phyloP scores from a whole-genome alignment of 2,329 filamentous ascomycete species.

The Fusarium sp. region DNA sequence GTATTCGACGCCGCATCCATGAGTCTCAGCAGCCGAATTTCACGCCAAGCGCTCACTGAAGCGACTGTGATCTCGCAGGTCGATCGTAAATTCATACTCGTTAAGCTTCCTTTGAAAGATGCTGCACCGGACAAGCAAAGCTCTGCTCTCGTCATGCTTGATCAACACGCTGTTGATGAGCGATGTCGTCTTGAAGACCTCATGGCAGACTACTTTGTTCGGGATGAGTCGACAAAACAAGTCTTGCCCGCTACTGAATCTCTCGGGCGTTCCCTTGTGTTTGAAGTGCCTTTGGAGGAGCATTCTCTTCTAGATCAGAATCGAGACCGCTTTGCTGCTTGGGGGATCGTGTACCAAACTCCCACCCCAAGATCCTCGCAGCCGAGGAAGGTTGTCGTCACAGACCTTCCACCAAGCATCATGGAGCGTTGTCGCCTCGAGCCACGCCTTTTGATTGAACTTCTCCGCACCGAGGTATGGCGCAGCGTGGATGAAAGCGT shows the following conservation, averaged over 20 bases:
- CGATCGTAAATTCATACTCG: constrained; percentile 89
- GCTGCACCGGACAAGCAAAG: not conserved
- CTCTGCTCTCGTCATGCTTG: constrained; percentile 79
- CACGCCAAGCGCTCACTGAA: constrained; percentile 68
- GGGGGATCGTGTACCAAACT: constrained; percentile 78
- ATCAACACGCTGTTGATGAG: constrained; percentile 97
- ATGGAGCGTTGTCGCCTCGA: constrained; percentile 80
- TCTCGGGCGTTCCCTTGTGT: constrained; percentile 68
- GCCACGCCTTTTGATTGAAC: constrained; percentile 76
- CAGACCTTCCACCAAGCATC: constrained; percentile 76
- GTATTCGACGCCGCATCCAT: constrained; percentile 48
- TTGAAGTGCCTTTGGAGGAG: constrained; percentile 75
- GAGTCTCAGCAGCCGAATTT: constrained; percentile 63
- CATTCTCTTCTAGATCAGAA: constrained; percentile 66
- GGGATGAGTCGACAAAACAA: not conserved
- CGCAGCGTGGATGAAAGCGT: constrained; percentile 63
- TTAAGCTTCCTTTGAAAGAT: constrained; percentile 62
- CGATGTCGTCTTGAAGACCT: constrained; percentile 82
- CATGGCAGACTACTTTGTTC: constrained; percentile 65
- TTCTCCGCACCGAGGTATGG: constrained; percentile 83
- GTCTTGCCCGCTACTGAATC: constrained; percentile 48
- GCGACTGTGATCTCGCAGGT: constrained; percentile 84
- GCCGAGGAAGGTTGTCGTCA: constrained; percentile 59
- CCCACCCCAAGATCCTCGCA: constrained; percentile 40
- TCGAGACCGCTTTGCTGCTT: constrained; percentile 70